Evolutionary conservation across 2,329 filamentous ascomycete genomes (phyloP).

Genomic region (Alternaria incomplexa): DNA sequence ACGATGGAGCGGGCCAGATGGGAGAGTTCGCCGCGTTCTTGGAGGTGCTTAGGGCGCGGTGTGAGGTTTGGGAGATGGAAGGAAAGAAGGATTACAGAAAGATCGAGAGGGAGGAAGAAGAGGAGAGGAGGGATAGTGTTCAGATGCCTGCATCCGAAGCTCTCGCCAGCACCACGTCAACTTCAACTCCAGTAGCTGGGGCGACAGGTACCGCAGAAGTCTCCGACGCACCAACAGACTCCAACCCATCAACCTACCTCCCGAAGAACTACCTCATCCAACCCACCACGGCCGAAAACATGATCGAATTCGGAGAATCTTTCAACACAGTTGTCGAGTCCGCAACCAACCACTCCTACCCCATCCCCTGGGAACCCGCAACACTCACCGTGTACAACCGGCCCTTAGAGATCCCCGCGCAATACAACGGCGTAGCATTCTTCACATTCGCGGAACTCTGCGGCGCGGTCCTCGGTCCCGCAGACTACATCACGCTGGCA

Average conservation of each 20-base stretch:
- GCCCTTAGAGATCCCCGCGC: slow-evolving; percentile 63
- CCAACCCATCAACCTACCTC: slow-evolving; percentile 2
- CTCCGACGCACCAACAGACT: background rate
- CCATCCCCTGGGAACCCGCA: slow-evolving; percentile 53
- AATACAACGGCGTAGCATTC: slow-evolving; percentile 63
- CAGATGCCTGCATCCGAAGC: background rate
- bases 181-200: background rate
- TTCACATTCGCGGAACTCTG: slow-evolving; percentile 76
- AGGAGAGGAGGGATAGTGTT: background rate
- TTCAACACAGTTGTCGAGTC: slow-evolving; percentile 30
- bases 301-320: slow-evolving; percentile 25
- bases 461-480: slow-evolving; percentile 69
- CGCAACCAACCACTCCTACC: slow-evolving; percentile 39
- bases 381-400: slow-evolving; percentile 68
- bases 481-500: slow-evolving; percentile 82
- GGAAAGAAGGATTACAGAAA: slow-evolving; percentile 73
- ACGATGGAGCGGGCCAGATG: slow-evolving; percentile 52
- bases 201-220: background rate
- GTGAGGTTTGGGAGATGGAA: slow-evolving; percentile 86
- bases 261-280: slow-evolving; percentile 47
- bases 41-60: slow-evolving; percentile 76
- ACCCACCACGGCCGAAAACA: slow-evolving; percentile 28
- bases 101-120: slow-evolving; percentile 41
- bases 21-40: slow-evolving; percentile 80
- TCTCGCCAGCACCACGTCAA: background rate